Percentiles rank a stretch among this genome's conserved stretches.
phyloP scores from a whole-genome alignment of 1,284 basidiomycete species.

The Boletus chippewaensis region DNA sequence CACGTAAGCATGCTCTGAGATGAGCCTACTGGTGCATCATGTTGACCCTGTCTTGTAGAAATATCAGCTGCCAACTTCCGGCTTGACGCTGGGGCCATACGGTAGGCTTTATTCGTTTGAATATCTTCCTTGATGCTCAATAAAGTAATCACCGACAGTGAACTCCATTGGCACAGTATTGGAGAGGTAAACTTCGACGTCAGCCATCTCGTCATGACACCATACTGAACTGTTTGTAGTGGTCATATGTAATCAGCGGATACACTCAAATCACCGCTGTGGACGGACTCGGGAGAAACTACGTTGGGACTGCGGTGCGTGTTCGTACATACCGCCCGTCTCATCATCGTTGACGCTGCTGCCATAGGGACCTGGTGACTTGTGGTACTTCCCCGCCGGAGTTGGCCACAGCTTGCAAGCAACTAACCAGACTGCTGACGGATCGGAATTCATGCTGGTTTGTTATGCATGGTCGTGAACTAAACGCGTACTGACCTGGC shows the following conservation, averaged over 20 bases:
- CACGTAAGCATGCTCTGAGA: background rate
- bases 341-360: background rate
- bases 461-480: too few species aligned
- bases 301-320: background rate
- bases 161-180: background rate
- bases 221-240: background rate
- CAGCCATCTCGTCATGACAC: background rate
- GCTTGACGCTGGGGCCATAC: background rate
- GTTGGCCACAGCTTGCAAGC: background rate
- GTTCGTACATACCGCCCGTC: background rate
- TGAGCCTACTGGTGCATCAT: background rate
- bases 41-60: background rate
- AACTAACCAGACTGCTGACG: background rate
- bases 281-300: background rate
- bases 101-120: background rate
- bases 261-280: background rate
- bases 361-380: background rate
- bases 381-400: background rate
- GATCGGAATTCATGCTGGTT: background rate
- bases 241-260: background rate
- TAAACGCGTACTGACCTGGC: too few species aligned
- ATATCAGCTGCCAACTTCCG: background rate
- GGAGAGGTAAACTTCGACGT: background rate
- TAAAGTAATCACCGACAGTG: background rate
- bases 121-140: background rate